Percentiles rank a stretch among this genome's conserved stretches.
phyloP scores from a whole-genome alignment of 805 yeast genomes.

The Cyberlindnera petersonii region DNA sequence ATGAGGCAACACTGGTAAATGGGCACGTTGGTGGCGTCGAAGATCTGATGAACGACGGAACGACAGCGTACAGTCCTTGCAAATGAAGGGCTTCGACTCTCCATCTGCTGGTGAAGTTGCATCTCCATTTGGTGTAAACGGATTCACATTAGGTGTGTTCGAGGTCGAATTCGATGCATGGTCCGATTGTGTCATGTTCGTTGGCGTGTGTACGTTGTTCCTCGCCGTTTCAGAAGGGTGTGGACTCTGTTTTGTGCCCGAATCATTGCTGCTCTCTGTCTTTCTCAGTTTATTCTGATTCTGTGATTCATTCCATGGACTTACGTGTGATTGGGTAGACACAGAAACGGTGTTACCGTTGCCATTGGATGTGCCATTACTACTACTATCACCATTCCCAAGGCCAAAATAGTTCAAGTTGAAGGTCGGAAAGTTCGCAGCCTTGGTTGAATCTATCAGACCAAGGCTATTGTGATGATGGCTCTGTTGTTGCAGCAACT shows the following conservation, averaged over 20 bases:
- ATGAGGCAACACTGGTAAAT: constrained; percentile 66
- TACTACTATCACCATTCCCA: constrained; percentile 1
- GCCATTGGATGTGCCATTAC: not conserved
- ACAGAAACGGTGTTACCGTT: too few species aligned
- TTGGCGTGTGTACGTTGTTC: constrained; percentile 1
- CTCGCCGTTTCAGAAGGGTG: not conserved
- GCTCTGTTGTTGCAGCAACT: constrained; percentile 3
- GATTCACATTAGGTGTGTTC: constrained; percentile 2
- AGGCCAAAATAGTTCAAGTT: constrained; percentile 26
- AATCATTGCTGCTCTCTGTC: constrained; percentile 5
- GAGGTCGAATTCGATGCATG: not conserved
- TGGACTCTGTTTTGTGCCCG: constrained; percentile 7
- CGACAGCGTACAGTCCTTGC: constrained; percentile 56
- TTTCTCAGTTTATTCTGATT: too few species aligned
- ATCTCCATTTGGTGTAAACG: constrained; percentile 1
- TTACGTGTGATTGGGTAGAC: too few species aligned
- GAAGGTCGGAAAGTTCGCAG: constrained; percentile 26
- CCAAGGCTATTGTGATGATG: constrained; percentile 3
- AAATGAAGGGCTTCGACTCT: constrained; percentile 44
- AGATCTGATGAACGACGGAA: constrained; percentile 68
- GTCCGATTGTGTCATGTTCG: not conserved
- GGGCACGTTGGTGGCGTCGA: constrained; percentile 74
- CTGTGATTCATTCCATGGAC: too few species aligned
- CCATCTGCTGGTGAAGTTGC: constrained; percentile 9
- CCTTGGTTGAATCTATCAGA: constrained; percentile 15